Evolutionary conservation across 257 asterid species (phyloP), one percentile per base, ranked within the genome.

Genomic region (Paulownia fortunei): DNA sequence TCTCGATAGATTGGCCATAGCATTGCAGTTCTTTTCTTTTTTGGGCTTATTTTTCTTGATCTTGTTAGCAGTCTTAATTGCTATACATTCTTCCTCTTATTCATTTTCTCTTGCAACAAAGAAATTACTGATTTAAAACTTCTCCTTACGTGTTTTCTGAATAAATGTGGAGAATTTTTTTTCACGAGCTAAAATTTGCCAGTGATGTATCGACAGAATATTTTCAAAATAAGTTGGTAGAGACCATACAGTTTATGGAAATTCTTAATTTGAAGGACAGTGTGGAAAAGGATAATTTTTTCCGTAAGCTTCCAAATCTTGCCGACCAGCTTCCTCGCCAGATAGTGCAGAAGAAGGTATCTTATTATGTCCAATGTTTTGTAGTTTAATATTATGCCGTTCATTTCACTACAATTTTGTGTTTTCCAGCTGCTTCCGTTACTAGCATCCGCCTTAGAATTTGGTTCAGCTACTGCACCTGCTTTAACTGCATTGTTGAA

Each of bases 381-480:
- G 63, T 68, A 42, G 41, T 64, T 76, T 56, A 59, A 61, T 63
- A 24, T 54, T 72, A 51, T 63, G 79, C 66, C 66, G 69, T 62
- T 76, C 41, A 44, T 32, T 76, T 66, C n/a, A 77, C 64, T 41
- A 42, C 56, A 13, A 44, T 80, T 56, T 76, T 73, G 59, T 69
- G 79, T 67, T 60, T 65, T 89, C 60, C 88, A 96, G 99, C 86
- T 96, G 80, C 97, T 96, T 85, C 99, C 99, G 16, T 83, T 92
- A 83, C 86, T 96, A 65, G 99, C 99, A 76, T 93, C 98, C 0
- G 89, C 99, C 44, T 80, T 96, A 72, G 99, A 93, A 88, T 96
- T 90, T 83, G 98, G 99, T 77, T 90, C 99, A 71, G 99, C 99
- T 79, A 89, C 96, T 85, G 99, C 99, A 36, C 97, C 97, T 73